phyloP scores from a whole-genome alignment of 2,329 filamentous ascomycete genomes.

The Acephala macrosclerotiorum region DNA sequence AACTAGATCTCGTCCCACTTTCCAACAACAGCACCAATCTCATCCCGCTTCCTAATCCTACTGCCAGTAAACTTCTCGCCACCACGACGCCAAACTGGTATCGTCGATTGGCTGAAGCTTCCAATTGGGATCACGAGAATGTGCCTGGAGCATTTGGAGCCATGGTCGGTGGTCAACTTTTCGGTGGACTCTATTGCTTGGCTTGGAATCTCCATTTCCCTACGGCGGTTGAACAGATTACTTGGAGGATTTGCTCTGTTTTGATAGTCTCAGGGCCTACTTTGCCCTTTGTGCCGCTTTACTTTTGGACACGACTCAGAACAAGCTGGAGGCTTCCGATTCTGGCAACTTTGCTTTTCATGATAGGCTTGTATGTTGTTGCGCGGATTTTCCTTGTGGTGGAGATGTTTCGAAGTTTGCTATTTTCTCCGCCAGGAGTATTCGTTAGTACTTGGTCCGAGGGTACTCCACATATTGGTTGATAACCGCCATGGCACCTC shows the following conservation, averaged over 20 bases:
- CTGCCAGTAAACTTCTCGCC: too few relatives aligned
- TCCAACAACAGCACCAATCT: background rate
- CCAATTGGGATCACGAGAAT: too few relatives aligned
- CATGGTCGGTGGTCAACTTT: slow-evolving; percentile 9
- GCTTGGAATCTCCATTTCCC: slow-evolving; percentile 27
- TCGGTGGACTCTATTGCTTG: slow-evolving; percentile 17
- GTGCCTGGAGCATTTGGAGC: background rate
- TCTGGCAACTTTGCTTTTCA: background rate
- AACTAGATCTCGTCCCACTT: background rate
- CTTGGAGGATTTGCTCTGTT: slow-evolving; percentile 9
- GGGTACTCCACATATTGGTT: background rate
- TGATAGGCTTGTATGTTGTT: background rate
- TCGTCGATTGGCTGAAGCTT: too few relatives aligned
- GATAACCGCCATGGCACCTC: too few relatives aligned
- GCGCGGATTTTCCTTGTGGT: background rate
- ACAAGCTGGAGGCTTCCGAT: background rate
- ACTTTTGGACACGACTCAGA: background rate
- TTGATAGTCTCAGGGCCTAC: background rate
- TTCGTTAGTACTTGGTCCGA: background rate
- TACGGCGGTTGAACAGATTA: slow-evolving; percentile 12
- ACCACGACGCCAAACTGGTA: too few relatives aligned
- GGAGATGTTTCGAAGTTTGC: background rate
- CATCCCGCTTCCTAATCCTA: too few relatives aligned
- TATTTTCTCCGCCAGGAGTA: background rate
- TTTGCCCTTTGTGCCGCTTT: background rate